Evolutionary conservation across 345 rosid species (phyloP), one percentile per base, ranked within the genome.

Genomic region (Hibiscus syriacus): DNA sequence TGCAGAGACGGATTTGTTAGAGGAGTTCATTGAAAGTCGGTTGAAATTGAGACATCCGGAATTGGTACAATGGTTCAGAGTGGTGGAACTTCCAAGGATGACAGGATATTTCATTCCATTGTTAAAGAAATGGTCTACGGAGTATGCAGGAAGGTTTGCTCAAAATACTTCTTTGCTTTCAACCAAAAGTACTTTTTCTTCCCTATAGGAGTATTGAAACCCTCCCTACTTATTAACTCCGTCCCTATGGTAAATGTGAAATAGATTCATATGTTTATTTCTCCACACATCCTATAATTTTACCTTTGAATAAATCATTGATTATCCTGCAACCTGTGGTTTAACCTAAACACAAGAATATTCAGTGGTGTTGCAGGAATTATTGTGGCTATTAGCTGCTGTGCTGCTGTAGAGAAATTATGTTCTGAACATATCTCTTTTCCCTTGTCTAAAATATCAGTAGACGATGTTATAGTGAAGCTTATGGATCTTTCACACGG

Each of bases 311-410:
- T 60, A 16, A 64, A 17, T 70, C 48, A 1, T n/a, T 8, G 68
- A 9, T 43, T 29, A 34, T 55, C 59, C 50, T 52, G 67, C 36
- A 29, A 48, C 34, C 46, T 30, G 22, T 19, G 52, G 64, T 62
- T 68, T 61, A 39, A 49, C 69, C 72, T 78, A 49, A 49, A 74
- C 76, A 73, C 55, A 70, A 55, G 61, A 68, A 57, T 64, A 59
- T 80, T 70, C 90, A 87, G 93, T 78, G 90, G 93, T 76, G 83
- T 87, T 62, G 90, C 90, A 84, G 90, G 90, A 68, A 79, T 84
- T 46, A 64, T 84, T 70, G 74, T 84, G 25, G 88, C 88, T 17
- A 81, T 81, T 72, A 80, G 87, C 72, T 84, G 88, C 79, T 87
- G 88, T 70, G 74, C 79, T 30, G 93, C 90, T n/a, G 73, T 85